Evolutionary conservation across 495 filamentous ascomycete species (phyloP), one percentile per base, ranked within the genome.

Genomic region (Neurospora sp.): DNA sequence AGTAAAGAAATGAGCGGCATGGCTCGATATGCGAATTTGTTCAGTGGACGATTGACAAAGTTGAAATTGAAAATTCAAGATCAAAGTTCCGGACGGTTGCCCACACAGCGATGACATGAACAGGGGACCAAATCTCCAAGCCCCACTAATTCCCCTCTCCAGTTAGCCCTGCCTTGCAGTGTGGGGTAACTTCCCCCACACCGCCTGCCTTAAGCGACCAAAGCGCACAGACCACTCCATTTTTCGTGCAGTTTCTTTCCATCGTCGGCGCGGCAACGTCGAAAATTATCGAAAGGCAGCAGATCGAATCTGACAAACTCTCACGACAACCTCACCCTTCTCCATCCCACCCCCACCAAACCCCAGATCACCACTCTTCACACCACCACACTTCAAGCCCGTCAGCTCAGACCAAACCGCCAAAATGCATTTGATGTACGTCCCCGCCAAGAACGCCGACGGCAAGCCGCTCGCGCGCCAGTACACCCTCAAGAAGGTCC

Each of bases 401-500:
- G 53, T 31, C 53, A 61, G 22, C 22, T 31, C 22, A 14, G 53
- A 61, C 22, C 22, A 59, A 69, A 41, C 73, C 68, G 73, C 27
- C 72, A 78, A 61, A 12, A 93, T 93, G 91, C 91, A 94, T 92
- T 85, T 94, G 73, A 93, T 93, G 94, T 97, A 93, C 88, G 93
- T 91, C 71, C 81, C 93, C 80, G 91, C 53, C 53, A 66, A 35
- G 53, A 37, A 91, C 80, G 78, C 88, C 78, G 83, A 87, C 61
- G 94, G 94, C 85, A 93, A 94, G 84, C 91, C 93, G 74, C 78
- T 41, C 69, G 73, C 69, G 70, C 76, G 79, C 39, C 73, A 90
- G 77, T 99, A 97, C 88, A 97, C 95, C 10, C 89, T 95, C 71
- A 91, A 94, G 82, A 96, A 96, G 83, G 87, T 94, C 75, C 83